Conservation (phyloP, 2,329 filamentous ascomycete genomes). For the Fusarium stilboides region DNA sequence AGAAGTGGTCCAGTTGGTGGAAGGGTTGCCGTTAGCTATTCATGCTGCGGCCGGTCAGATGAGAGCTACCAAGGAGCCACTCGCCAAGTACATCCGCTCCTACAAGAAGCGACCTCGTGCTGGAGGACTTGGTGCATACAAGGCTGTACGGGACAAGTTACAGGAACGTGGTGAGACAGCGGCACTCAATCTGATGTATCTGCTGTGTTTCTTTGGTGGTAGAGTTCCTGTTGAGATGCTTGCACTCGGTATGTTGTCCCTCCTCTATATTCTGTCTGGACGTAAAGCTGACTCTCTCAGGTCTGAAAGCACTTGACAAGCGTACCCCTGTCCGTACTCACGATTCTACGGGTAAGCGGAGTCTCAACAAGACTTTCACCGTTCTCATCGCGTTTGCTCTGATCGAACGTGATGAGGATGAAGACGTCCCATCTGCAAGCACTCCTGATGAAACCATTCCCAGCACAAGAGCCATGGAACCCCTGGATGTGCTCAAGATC, state of each 20-base stretch:
- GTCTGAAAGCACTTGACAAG: slow-evolving; percentile 44
- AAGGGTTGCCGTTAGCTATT: slow-evolving; percentile 42
- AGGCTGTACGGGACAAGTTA: slow-evolving; percentile 43
- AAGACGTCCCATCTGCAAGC: slow-evolving; percentile 38
- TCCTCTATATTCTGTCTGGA: not conserved
- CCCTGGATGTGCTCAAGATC: slow-evolving; percentile 45
- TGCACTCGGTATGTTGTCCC: slow-evolving; percentile 35
- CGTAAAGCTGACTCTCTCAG: slow-evolving; percentile 13
- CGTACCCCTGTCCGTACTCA: slow-evolving; percentile 43
- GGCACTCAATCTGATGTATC: slow-evolving; percentile 47
- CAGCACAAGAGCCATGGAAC: slow-evolving; percentile 23
- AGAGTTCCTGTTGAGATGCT: slow-evolving; percentile 47
- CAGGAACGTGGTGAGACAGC: slow-evolving; percentile 45
- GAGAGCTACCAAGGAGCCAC: slow-evolving; percentile 42
- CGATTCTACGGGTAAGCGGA: slow-evolving; percentile 39
- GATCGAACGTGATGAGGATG: slow-evolving; percentile 48
- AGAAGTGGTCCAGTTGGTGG: slow-evolving; percentile 40
- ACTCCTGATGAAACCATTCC: slow-evolving; percentile 27
- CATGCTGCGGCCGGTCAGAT: slow-evolving; percentile 44
- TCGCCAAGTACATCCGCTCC: slow-evolving; percentile 47
- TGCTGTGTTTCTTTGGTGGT: slow-evolving; percentile 45
- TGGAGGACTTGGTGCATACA: slow-evolving; percentile 44
- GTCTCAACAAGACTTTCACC: slow-evolving; percentile 47
- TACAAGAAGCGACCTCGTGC: slow-evolving; percentile 42
- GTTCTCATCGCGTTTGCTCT: slow-evolving; percentile 48